phyloP scores from a whole-genome alignment of 352 stramenopile species.

The Plasmopara halstedii region DNA sequence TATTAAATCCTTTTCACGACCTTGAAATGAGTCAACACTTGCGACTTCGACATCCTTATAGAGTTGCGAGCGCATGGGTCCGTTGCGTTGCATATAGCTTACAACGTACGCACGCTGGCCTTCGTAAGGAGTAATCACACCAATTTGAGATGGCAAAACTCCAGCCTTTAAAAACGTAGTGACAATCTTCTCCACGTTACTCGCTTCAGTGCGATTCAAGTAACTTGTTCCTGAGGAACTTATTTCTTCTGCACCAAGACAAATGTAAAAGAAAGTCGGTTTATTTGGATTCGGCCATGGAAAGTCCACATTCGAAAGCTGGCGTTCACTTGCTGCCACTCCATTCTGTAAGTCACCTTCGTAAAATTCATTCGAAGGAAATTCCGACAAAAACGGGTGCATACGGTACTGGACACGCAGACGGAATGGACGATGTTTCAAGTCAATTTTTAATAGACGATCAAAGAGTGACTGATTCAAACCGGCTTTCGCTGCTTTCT shows the following conservation, averaged over 20 bases:
- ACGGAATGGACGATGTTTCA: constrained; percentile 89
- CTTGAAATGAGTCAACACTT: constrained; percentile 99
- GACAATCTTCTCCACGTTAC: constrained; percentile 97
- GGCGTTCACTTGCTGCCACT: constrained; percentile 92
- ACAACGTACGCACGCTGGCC: constrained; percentile 98
- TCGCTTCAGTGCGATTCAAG: constrained; percentile 97
- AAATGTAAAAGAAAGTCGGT: constrained; percentile 98
- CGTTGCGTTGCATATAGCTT: constrained; percentile 95
- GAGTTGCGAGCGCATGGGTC: constrained; percentile 88
- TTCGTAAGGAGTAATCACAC: constrained; percentile 97
- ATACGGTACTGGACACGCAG: constrained; percentile 99
- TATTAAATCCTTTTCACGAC: constrained; percentile 99
- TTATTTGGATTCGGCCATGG: constrained; percentile 96
- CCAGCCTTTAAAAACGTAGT: constrained; percentile 94
- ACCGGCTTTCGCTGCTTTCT: constrained; percentile 95
- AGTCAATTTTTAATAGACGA: constrained; percentile 91
- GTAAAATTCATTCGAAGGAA: constrained; percentile 99
- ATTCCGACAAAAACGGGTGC: constrained; percentile 98
- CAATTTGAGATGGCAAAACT: constrained; percentile 89
- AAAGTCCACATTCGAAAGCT: constrained; percentile 87
- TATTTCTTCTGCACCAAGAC: constrained; percentile 96
- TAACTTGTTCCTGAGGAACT: constrained; percentile 97
- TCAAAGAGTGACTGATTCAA: constrained; percentile 98
- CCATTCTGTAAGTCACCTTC: constrained; percentile 98
- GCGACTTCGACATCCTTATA: constrained; percentile 99